These are phyloP conservation scores for Closterium sp. DNA, from an alignment of 139 green algal species.

Conservation along the genomic window DNA sequence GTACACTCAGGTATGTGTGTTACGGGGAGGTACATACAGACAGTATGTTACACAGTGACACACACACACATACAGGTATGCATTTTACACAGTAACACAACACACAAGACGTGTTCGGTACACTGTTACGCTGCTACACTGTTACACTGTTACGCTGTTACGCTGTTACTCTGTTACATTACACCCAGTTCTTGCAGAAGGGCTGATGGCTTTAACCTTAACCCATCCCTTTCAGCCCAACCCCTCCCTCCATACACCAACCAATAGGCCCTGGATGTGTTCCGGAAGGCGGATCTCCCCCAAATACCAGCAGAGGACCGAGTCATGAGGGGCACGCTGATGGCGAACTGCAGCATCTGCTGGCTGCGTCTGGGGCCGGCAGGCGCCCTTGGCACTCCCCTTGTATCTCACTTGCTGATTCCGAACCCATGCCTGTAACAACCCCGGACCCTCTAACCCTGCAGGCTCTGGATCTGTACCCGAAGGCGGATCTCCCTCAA, in stretches of 20 bases:
- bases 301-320: no score
- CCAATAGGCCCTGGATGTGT: conserved; percentile 14
- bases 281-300: not conserved
- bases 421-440: not conserved
- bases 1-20: conserved; percentile 35
- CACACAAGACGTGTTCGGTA: no score
- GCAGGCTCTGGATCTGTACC: conserved; percentile 24
- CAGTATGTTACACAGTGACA: no score
- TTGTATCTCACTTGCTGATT: not conserved
- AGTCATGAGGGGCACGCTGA: not conserved
- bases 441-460: not conserved
- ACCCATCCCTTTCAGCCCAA: no score
- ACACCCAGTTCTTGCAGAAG: not conserved
- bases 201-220: no score
- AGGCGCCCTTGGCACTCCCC: conserved; percentile 12
- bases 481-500: not conserved
- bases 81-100: no score
- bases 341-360: conserved; percentile 49
- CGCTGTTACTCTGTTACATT: conserved; percentile 14
- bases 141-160: conserved; percentile 29
- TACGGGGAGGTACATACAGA: not conserved
- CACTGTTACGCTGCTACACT: not conserved
- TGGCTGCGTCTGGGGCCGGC: conserved; percentile 41
- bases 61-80: no score
- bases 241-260: no score